These are phyloP conservation scores for Phytophthora quininea DNA, from an alignment of 352 stramenopile species.

Conservation along the genomic window DNA sequence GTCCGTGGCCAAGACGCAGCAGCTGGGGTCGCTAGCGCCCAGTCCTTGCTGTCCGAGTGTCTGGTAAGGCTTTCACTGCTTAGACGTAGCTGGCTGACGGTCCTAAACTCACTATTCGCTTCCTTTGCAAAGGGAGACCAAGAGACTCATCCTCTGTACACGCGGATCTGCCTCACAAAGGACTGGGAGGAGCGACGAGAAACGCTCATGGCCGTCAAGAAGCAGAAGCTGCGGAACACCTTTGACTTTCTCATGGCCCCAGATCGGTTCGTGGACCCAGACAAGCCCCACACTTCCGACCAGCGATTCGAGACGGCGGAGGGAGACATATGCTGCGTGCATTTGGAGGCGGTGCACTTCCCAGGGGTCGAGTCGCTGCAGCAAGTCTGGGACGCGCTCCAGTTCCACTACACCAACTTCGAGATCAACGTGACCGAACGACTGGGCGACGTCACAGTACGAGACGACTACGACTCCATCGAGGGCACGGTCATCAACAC, in stretches of 20 bases:
- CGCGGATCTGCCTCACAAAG: constrained; percentile 18
- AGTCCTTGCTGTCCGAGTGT: constrained; percentile 40
- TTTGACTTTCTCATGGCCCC: constrained; percentile 32
- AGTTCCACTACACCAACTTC: constrained; percentile 44
- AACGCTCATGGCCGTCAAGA: constrained; percentile 28
- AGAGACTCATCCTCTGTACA: constrained; percentile 30
- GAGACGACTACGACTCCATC: constrained; percentile 43
- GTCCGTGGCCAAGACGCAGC: constrained; percentile 36
- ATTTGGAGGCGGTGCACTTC: constrained; percentile 38
- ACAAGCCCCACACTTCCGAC: constrained; percentile 19
- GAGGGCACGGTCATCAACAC: constrained; percentile 30
- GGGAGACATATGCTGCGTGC: constrained; percentile 27
- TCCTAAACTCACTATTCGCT: constrained; percentile 4
- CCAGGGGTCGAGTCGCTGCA: constrained; percentile 27
- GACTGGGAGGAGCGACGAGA: constrained; percentile 34
- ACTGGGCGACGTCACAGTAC: constrained; percentile 37
- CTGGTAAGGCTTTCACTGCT: constrained; percentile 7
- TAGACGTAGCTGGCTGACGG: no score
- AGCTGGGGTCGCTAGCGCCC: constrained; percentile 38
- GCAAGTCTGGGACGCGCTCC: constrained; percentile 40
- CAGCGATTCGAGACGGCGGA: constrained; percentile 22
- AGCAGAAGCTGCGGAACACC: constrained; percentile 27
- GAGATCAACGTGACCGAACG: constrained; percentile 50
- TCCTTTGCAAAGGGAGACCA: constrained; percentile 15
- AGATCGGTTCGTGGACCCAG: constrained; percentile 20